These are phyloP conservation scores for Candida railenensis DNA, from an alignment of 805 yeast species.

Conservation along the genomic window DNA sequence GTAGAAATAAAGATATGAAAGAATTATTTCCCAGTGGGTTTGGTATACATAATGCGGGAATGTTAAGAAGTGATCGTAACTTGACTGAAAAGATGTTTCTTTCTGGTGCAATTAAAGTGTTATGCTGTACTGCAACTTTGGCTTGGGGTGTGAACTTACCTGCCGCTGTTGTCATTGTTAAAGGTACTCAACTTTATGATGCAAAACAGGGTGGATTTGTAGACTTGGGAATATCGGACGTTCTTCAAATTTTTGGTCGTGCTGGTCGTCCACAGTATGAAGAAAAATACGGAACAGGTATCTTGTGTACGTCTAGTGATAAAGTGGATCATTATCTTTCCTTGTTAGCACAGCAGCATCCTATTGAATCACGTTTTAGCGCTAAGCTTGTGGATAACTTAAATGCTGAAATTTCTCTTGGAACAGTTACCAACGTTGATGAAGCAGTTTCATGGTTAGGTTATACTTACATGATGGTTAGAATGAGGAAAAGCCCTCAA, in stretches of 20 bases:
- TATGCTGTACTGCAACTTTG: slow-evolving; percentile 94
- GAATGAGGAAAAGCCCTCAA: slow-evolving; percentile 94
- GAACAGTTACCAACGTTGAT: slow-evolving; percentile 90
- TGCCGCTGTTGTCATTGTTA: slow-evolving; percentile 94
- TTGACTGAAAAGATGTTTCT: slow-evolving; percentile 84
- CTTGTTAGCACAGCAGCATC: slow-evolving; percentile 88
- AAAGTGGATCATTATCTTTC: slow-evolving; percentile 85
- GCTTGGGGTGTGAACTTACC: slow-evolving; percentile 99
- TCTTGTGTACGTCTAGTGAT: slow-evolving; percentile 80
- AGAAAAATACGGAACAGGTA: slow-evolving; percentile 89
- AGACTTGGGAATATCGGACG: slow-evolving; percentile 94
- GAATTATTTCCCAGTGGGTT: slow-evolving; percentile 82
- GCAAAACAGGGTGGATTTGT: slow-evolving; percentile 92
- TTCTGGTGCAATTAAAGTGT: slow-evolving; percentile 80
- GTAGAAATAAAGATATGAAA: slow-evolving; percentile 72
- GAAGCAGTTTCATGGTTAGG: slow-evolving; percentile 99
- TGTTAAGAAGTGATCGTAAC: slow-evolving; percentile 88
- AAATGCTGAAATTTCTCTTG: slow-evolving; percentile 94
- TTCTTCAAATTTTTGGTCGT: slow-evolving; percentile 96
- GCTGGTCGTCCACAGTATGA: slow-evolving; percentile 96
- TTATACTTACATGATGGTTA: slow-evolving; percentile 87
- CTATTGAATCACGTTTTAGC: slow-evolving; percentile 84
- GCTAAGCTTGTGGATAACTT: slow-evolving; percentile 84
- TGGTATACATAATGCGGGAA: slow-evolving; percentile 97
- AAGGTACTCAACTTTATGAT: slow-evolving; percentile 96